These are phyloP conservation scores for Didymellaceae sp. DNA, from an alignment of 2,329 filamentous ascomycete genomes.

Conservation along the genomic window DNA sequence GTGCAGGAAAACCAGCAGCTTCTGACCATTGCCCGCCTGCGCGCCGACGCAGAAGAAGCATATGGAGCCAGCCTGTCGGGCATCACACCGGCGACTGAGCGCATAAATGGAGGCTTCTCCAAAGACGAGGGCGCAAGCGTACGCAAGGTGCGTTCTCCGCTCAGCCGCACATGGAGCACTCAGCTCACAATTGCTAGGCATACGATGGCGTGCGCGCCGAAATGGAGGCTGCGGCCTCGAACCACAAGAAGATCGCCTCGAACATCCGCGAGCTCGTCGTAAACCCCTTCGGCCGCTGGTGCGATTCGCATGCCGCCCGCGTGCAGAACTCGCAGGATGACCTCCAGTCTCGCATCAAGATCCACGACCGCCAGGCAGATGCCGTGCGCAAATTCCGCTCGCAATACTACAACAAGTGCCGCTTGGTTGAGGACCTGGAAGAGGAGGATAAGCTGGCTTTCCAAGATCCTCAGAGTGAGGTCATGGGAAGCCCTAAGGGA, in stretches of 20 bases:
- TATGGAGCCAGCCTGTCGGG: conserved; percentile 83
- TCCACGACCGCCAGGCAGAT: conserved; percentile 91
- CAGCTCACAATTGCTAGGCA: conserved; percentile 64
- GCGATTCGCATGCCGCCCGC: conserved; percentile 89
- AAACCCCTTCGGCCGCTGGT: conserved; percentile 93
- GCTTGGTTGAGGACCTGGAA: conserved; percentile 92
- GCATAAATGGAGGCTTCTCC: conserved; percentile 80
- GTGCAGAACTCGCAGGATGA: conserved; percentile 95
- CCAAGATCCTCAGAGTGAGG: conserved; percentile 73
- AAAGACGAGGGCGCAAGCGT: conserved; percentile 95
- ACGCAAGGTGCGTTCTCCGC: conserved; percentile 72
- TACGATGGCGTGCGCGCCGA: conserved; percentile 92
- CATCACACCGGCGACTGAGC: conserved; percentile 83
- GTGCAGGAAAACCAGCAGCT: conserved; percentile 95
- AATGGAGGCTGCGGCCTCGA: conserved; percentile 89
- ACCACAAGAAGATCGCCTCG: conserved; percentile 92
- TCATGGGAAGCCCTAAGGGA: conserved; percentile 58
- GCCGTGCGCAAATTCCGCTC: conserved; percentile 89
- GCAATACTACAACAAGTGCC: conserved; percentile 98
- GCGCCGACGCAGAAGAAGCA: conserved; percentile 91
- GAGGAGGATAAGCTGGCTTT: conserved; percentile 99
- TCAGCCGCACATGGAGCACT: neutral
- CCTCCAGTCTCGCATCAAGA: conserved; percentile 86
- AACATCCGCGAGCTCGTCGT: conserved; percentile 97
- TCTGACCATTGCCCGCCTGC: conserved; percentile 87